phyloP scores from a whole-genome alignment of 2,329 filamentous ascomycete genomes.

The Onygenales sp. region DNA sequence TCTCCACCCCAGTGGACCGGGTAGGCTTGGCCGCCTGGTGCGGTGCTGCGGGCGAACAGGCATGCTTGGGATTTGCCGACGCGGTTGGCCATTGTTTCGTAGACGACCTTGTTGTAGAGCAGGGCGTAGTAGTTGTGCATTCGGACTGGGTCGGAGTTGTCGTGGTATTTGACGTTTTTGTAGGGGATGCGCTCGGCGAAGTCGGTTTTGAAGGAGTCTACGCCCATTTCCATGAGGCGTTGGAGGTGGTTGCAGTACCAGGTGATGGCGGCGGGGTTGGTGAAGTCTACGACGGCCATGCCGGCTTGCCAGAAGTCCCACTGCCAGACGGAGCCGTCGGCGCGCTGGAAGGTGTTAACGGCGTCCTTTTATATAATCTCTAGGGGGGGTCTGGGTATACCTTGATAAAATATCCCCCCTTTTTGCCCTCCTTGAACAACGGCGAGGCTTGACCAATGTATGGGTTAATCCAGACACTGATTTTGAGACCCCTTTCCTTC shows the following conservation, averaged over 20 bases:
- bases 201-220: constrained; percentile 59
- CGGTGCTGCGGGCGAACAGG: constrained; percentile 53
- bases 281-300: constrained; percentile 59
- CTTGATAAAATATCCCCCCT: constrained; percentile 44
- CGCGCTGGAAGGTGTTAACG: constrained; percentile 40
- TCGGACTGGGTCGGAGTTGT: constrained; percentile 44
- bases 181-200: constrained; percentile 58
- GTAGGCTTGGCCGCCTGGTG: constrained; percentile 54
- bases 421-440: constrained; percentile 48
- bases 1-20: constrained; percentile 58
- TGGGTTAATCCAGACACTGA: constrained; percentile 61
- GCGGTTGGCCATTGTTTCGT: constrained; percentile 48
- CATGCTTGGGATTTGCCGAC: constrained; percentile 44
- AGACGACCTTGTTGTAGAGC: constrained; percentile 55
- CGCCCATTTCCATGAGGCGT: constrained; percentile 51
- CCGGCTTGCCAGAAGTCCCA: constrained; percentile 62
- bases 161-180: constrained; percentile 51
- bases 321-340: constrained; percentile 56
- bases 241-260: constrained; percentile 53
- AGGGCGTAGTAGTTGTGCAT: constrained; percentile 64
- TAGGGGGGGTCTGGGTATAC: too few species aligned
- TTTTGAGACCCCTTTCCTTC: constrained; percentile 50
- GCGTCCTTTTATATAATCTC: too few species aligned
- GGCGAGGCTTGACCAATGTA: constrained; percentile 56
- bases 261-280: constrained; percentile 51